Conservation (phyloP, 768 basidiomycete genomes). For the Lactarius deliciosus region DNA sequence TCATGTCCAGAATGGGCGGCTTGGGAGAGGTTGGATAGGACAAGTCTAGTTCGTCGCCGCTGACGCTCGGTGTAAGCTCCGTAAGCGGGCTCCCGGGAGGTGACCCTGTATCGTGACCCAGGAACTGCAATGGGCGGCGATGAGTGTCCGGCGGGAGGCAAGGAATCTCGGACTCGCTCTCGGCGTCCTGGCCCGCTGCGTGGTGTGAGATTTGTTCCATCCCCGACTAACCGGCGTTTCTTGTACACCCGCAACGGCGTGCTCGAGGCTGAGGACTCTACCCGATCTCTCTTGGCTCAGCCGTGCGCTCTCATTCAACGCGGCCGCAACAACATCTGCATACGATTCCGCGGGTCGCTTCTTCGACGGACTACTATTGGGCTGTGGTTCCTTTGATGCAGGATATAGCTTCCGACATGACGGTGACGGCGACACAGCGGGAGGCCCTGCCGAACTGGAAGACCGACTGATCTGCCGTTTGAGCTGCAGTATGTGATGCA, state of each 20-base stretch:
- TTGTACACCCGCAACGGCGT: conserved; percentile 19
- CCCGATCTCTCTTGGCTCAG: neutral
- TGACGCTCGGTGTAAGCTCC: conserved; percentile 2
- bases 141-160: neutral
- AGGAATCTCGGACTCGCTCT: neutral
- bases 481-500: conserved; percentile 15
- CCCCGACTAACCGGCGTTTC: neutral
- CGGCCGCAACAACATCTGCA: conserved; percentile 23
- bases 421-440: neutral
- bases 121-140: conserved; percentile 11
- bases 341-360: conserved; percentile 2
- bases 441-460: neutral
- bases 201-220: neutral
- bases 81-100: neutral
- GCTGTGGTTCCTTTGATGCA: neutral
- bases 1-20: neutral
- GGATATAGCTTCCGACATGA: neutral
- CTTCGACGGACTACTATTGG: neutral
- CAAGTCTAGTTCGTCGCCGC: conserved; percentile 16
- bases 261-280: neutral
- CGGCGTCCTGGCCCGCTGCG: neutral
- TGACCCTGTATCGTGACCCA: neutral
- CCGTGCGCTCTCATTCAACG: conserved; percentile 15
- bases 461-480: conserved; percentile 8
- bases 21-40: conserved; percentile 15